Conservation (phyloP, 2,329 filamentous ascomycete genomes). For the Penicillium sp. region DNA sequence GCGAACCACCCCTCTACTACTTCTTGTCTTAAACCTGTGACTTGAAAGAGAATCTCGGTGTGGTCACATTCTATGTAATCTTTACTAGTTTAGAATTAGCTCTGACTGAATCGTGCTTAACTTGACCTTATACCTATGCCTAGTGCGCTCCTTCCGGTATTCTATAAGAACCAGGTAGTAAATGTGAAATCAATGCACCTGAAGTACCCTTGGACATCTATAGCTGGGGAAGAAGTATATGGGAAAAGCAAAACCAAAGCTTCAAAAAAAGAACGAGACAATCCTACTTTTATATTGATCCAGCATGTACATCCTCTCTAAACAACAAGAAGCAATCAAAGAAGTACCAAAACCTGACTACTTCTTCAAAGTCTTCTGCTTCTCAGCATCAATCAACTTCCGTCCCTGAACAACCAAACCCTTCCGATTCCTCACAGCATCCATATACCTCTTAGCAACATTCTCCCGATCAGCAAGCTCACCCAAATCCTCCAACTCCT, state of each 20-base stretch:
- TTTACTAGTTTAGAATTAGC: background rate
- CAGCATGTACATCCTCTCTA: background rate
- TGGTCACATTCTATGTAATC: slow-evolving; percentile 23
- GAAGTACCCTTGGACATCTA: no score
- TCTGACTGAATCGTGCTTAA: background rate
- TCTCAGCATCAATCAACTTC: slow-evolving; percentile 82
- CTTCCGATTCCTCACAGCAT: slow-evolving; percentile 81
- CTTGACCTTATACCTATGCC: background rate
- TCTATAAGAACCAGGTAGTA: background rate
- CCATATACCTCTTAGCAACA: slow-evolving; percentile 94
- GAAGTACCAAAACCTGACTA: slow-evolving; percentile 15
- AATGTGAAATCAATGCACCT: background rate
- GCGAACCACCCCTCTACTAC: slow-evolving; percentile 26
- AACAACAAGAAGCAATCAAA: background rate
- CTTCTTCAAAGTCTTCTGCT: slow-evolving; percentile 75
- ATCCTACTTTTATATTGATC: background rate
- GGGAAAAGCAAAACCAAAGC: no score
- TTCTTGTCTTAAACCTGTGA: slow-evolving; percentile 15
- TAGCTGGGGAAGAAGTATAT: no score
- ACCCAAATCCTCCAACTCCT: slow-evolving; percentile 92
- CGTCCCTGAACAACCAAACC: slow-evolving; percentile 78
- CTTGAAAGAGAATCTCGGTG: slow-evolving; percentile 17
- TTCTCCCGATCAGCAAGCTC: slow-evolving; percentile 94
- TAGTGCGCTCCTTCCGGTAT: background rate
- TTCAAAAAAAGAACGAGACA: background rate